Evolutionary conservation across 108 stramenopile genomes (phyloP).

Genomic region (Nitzschia inconspicua): DNA sequence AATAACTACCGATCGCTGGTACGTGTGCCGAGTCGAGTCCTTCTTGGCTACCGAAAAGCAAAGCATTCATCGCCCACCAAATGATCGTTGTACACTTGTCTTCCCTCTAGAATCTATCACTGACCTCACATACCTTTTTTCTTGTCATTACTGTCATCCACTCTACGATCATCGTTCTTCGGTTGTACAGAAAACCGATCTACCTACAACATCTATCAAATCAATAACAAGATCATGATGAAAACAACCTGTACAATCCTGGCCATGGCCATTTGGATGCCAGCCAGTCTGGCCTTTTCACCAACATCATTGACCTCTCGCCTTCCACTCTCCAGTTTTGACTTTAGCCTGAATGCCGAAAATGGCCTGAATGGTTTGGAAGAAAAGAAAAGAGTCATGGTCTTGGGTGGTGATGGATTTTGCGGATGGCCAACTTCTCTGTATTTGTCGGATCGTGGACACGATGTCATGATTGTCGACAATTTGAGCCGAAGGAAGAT

Average conservation of each 20-base stretch:
- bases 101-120: too few relatives aligned
- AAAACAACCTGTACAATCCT: neutral
- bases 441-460: slow-evolving; percentile 87
- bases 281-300: slow-evolving; percentile 2
- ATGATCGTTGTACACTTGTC: too few relatives aligned
- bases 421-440: slow-evolving; percentile 97
- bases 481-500: slow-evolving; percentile 93
- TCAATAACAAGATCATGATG: too few relatives aligned
- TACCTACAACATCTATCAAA: too few relatives aligned
- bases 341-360: slow-evolving; percentile 3
- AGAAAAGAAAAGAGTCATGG: slow-evolving; percentile 83
- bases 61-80: too few relatives aligned
- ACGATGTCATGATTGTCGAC: slow-evolving; percentile 92
- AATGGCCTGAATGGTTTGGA: slow-evolving; percentile 21
- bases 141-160: too few relatives aligned
- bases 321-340: neutral
- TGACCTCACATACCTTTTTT: too few relatives aligned
- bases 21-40: too few relatives aligned
- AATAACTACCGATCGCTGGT: too few relatives aligned
- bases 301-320: neutral
- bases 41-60: too few relatives aligned
- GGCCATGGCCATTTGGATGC: slow-evolving; percentile 7
- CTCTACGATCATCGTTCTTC: too few relatives aligned
- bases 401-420: slow-evolving; percentile 95
- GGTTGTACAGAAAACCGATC: too few relatives aligned